A percentile compares a stretch with the other conserved stretches of the same genome.
Evolutionary conservation across 371 early-diverging fungal genomes (phyloP).

Genomic region (Umbelopsis sp.): DNA sequence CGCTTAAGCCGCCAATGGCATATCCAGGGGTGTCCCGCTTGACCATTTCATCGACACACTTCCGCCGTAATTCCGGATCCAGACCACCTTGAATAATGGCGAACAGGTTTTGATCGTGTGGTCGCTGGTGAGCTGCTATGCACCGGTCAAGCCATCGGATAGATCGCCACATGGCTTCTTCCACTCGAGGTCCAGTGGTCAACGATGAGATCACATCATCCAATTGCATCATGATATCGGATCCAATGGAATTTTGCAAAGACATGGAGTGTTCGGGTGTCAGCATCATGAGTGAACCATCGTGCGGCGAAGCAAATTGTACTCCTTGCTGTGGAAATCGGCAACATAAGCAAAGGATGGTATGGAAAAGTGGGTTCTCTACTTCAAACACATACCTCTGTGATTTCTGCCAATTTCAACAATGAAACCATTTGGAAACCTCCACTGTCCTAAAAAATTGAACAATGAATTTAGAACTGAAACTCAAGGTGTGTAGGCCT

Average conservation of each 20-base stretch:
- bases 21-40: conserved; percentile 90
- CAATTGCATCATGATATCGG: conserved; percentile 98
- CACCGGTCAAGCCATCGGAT: conserved; percentile 97
- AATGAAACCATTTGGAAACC: conserved; percentile 97
- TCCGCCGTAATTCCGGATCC: conserved; percentile 72
- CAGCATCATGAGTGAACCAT: conserved; percentile 81
- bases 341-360: background rate
- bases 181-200: conserved; percentile 81
- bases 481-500: no score
- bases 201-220: conserved; percentile 96
- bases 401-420: conserved; percentile 83
- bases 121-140: conserved; percentile 77
- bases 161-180: conserved; percentile 93
- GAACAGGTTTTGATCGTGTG: conserved; percentile 87
- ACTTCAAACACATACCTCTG: conserved; percentile 52
- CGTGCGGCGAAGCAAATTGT: conserved; percentile 86
- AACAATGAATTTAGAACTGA: background rate
- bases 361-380: no score
- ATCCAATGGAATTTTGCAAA: conserved; percentile 93
- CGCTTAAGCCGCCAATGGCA: conserved; percentile 95
- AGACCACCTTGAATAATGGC: conserved; percentile 97
- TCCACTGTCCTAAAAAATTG: conserved; percentile 71
- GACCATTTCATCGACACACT: conserved; percentile 86
- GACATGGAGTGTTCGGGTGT: conserved; percentile 96
- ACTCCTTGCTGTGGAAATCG: conserved; percentile 72